Base-by-base conservation (phyloP, 805 yeast genomes). In the Candida palmyrensis region DNA sequence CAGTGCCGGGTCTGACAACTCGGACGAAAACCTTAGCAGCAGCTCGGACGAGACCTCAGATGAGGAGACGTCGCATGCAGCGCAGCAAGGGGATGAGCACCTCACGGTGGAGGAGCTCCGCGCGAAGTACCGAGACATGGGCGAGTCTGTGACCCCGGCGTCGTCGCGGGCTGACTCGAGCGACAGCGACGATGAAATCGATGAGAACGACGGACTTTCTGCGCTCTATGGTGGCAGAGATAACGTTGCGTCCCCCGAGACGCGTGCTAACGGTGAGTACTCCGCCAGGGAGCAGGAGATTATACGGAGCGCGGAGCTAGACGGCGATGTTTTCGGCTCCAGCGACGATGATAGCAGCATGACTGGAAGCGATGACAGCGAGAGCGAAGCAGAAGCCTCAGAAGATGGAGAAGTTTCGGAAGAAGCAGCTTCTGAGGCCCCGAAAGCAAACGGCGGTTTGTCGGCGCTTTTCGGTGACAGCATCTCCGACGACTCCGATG, bases 101-200 rank as follows among this genome's bases (percentile, higher is more conserved):
- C 56, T 80, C 26, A 58, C 80, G 1, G 66, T 77, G 2, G 82
- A 77, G 27, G 73, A 76, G 47, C 65, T 79, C 42, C 60, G 63
- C 28, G 62, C 66, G 40, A 79, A 82, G 53, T 78, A 82, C 46
- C 68, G 76, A 14, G 51, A 61, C 24, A 37, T 77, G 36, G 57
- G 63, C 17, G 46, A 46, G 3, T 36, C 58, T 25, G 44, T 37
- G 29, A 38, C 27, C 20, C 36, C 14, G 40, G 42, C 3, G n/a
- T 20, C 24, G 6, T 12, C 29, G 9, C 8, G 24, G 17, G 38
- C 47, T 39, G 44, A 49, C 29, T 47, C 47, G 26, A 48, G 39
- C 12, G 41, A 35, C 12, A 38, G 40, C 26, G 36, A 41, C 14
- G 31, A 34, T 4, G 42, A 37, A 9, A 37, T 33, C 6, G 44